phyloP scores from a whole-genome alignment of 169 alveolate species.

The Plasmodium coatneyi region DNA sequence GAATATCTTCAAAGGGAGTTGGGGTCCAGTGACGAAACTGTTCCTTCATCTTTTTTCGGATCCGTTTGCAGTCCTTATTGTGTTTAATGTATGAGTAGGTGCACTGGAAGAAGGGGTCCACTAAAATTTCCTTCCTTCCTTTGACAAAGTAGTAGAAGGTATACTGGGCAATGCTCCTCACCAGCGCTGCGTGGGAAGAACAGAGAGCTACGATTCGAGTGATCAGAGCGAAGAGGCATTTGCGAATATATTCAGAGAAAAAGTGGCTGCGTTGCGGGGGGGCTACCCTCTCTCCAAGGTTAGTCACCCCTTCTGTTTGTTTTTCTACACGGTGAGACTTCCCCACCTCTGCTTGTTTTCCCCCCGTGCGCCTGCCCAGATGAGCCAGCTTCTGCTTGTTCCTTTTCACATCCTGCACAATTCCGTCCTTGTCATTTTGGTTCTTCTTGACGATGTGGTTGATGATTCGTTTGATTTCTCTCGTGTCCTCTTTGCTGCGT shows the following conservation, averaged over 20 bases:
- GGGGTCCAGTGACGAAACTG: conserved; percentile 37
- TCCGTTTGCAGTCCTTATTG: conserved; percentile 63
- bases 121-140: background rate
- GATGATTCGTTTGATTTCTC: conserved; percentile 20
- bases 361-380: background rate
- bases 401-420: conserved; percentile 9
- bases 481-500: background rate
- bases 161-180: conserved; percentile 48
- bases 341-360: background rate
- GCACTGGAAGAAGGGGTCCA: conserved; percentile 18
- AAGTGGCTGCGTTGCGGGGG: background rate
- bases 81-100: conserved; percentile 34
- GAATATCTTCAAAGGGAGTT: conserved; percentile 11
- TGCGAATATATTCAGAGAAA: conserved; percentile 28
- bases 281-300: background rate
- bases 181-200: conserved; percentile 51
- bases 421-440: background rate
- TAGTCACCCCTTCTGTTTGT: background rate
- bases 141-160: conserved; percentile 27
- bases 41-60: conserved; percentile 18
- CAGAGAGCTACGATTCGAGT: conserved; percentile 11
- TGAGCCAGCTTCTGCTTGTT: background rate
- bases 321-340: background rate
- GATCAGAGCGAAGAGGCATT: background rate
- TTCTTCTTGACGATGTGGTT: conserved; percentile 9